Percentiles rank a stretch among this genome's conserved stretches.
Conservation (phyloP, 148 eudicot species). For the Beta vulgaris region DNA sequence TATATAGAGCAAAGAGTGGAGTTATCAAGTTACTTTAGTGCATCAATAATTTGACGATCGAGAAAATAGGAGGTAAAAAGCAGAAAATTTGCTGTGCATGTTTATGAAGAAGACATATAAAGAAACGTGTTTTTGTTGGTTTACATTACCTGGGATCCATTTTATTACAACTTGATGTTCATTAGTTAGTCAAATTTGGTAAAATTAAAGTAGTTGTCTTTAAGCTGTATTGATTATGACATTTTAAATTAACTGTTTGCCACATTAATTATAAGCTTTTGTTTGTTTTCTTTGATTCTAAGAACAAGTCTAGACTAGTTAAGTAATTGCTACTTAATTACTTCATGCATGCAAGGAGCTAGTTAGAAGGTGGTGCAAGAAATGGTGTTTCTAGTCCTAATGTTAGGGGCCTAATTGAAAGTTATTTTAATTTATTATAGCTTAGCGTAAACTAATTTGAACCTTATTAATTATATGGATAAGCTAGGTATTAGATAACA, state of each 20-base stretch:
- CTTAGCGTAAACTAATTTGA: no score
- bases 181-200: not conserved
- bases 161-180: not conserved
- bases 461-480: no score
- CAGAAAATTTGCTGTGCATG: not conserved
- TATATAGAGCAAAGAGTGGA: constrained; percentile 9
- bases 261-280: not conserved
- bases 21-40: not conserved
- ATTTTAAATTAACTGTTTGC: not conserved
- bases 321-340: not conserved
- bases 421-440: not conserved
- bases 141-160: not conserved
- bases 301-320: not conserved
- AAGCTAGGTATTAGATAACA: no score
- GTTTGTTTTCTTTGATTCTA: not conserved
- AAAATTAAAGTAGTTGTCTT: not conserved
- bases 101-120: not conserved
- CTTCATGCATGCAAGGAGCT: not conserved
- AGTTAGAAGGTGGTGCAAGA: not conserved
- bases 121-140: constrained; percentile 10
- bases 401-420: not conserved
- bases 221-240: constrained; percentile 13
- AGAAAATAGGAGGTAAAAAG: not conserved
- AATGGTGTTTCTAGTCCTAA: not conserved
- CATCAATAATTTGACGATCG: not conserved